Base-by-base conservation (phyloP, 2,329 filamentous ascomycete genomes). In the Talaromyces funiculosus region DNA sequence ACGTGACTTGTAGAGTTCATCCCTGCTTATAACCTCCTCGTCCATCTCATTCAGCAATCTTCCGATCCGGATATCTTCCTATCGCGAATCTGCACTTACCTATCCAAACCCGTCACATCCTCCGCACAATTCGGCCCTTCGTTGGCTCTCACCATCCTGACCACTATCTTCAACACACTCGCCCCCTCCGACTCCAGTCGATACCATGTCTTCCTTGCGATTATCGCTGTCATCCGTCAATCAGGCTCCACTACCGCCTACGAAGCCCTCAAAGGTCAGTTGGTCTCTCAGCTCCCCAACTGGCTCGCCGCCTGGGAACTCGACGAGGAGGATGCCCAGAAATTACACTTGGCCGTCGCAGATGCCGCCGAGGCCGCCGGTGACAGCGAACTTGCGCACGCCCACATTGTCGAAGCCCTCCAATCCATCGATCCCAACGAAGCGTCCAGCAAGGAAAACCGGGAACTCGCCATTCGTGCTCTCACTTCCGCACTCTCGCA, bases 81-180 rank as follows among this genome's bases (percentile, higher is more conserved):
- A 66, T 89, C 90, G 62, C 84, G 85, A 69, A 87, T 99, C 71
- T 97, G 94, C 85, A 83, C 87, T 71, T 93, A 95, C 79, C 90
- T 99, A 72, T 86, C 86, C 66, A 89, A 90, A 75, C 93, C 94
- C 65, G 86, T 97, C 73, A 86, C 88, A 64, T 90, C 90, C 64
- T 96, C 93, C 55, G 90, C 92, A 58, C 81, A 88, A 68, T 92
- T 96, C 79, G 91, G 92, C 68, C 83, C 89, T 64, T 88, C 89
- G 54, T 85, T 99, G 66, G 91, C 92, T 65, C 88, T 97, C 68
- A 92, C 91, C 67, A 89, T 94, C 68, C 85, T 99, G 68, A 92
- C 90, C 72, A 97, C 92, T 69, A 86, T 99, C 72, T 99, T 97
- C 87, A 99, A 99, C 84, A 88, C 95, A 66, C 84, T 97, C 67